These are phyloP conservation scores for Arthrobotrys sinensis DNA, from an alignment of 2,329 filamentous ascomycete genomes.

Conservation along the genomic window DNA sequence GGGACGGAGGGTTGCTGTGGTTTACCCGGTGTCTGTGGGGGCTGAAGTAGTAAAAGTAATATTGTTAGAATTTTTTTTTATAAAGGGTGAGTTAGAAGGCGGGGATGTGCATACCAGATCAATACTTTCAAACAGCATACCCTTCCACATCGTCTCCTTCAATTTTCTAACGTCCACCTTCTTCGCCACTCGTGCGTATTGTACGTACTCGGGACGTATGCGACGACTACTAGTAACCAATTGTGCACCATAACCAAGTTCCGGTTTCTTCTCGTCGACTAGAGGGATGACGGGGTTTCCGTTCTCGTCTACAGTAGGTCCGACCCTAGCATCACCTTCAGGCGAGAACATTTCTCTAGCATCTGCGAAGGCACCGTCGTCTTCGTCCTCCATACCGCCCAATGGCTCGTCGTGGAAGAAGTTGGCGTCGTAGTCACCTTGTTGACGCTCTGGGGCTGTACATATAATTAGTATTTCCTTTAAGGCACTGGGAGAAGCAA, in stretches of 20 bases:
- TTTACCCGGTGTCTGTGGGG: conserved; percentile 62
- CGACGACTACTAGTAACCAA: conserved; percentile 76
- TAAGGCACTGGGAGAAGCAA: background rate
- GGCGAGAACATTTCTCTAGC: conserved; percentile 85
- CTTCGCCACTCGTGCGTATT: conserved; percentile 79
- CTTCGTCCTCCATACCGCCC: conserved; percentile 75
- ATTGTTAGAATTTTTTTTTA: too few relatives aligned
- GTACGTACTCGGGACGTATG: conserved; percentile 78
- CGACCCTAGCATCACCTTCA: conserved; percentile 70
- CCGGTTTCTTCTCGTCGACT: conserved; percentile 47
- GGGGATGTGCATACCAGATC: conserved; percentile 45
- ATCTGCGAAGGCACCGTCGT: conserved; percentile 83
- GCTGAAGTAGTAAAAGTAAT: conserved; percentile 34
- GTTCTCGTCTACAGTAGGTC: conserved; percentile 66
- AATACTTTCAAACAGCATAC: conserved; percentile 73
- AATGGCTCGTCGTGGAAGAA: conserved; percentile 94
- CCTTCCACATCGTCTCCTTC: conserved; percentile 80
- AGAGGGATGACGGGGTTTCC: conserved; percentile 55
- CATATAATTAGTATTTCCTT: conserved; percentile 64
- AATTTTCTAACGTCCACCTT: conserved; percentile 79
- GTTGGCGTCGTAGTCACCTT: conserved; percentile 92
- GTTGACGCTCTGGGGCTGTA: conserved; percentile 56
- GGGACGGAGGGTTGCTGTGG: conserved; percentile 61
- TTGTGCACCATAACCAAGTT: conserved; percentile 74
- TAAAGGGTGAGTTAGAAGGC: background rate